Percentiles rank a stretch among this genome's conserved stretches.
phyloP scores from a whole-genome alignment of 1,284 basidiomycete genomes.

The Trametes hirsuta region DNA sequence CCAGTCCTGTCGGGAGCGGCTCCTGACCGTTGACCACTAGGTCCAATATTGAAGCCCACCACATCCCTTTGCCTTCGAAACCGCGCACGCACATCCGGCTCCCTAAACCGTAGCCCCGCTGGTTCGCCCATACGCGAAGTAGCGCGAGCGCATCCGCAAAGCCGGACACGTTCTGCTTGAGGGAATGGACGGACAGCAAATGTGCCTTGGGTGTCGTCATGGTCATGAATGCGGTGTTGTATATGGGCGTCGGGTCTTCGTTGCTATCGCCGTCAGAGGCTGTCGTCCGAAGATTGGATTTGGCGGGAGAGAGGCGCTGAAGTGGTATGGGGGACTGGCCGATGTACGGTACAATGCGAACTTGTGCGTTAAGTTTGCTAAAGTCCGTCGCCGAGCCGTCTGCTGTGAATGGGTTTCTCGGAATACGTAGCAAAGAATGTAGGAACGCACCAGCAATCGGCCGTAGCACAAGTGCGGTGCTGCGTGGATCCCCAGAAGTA shows the following conservation, averaged over 20 bases:
- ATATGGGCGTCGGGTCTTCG: constrained; percentile 66
- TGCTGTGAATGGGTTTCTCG: constrained; percentile 25
- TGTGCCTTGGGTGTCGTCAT: constrained; percentile 68
- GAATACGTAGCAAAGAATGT: constrained; percentile 9
- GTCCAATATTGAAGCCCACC: constrained; percentile 75
- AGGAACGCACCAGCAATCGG: constrained; percentile 54
- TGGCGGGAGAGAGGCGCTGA: constrained; percentile 74
- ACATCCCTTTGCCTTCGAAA: constrained; percentile 67
- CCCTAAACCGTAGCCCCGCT: constrained; percentile 77
- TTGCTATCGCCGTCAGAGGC: constrained; percentile 21
- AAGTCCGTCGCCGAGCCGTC: constrained; percentile 63
- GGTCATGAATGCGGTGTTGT: constrained; percentile 78
- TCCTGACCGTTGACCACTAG: constrained; percentile 77
- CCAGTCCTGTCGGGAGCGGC: constrained; percentile 29
- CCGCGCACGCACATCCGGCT: constrained; percentile 62
- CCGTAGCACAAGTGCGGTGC: constrained; percentile 67
- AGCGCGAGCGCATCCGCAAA: constrained; percentile 81
- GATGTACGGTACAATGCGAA: constrained; percentile 78
- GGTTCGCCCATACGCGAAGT: constrained; percentile 89
- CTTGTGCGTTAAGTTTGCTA: constrained; percentile 66
- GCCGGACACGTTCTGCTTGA: constrained; percentile 64
- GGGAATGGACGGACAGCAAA: constrained; percentile 70
- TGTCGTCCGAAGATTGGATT: constrained; percentile 66
- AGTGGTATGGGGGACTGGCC: constrained; percentile 64
- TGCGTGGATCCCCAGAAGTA: constrained; percentile 64